Base-by-base conservation (phyloP, 371 early-diverging fungal species). In the Dichotomocladium elegans region DNA sequence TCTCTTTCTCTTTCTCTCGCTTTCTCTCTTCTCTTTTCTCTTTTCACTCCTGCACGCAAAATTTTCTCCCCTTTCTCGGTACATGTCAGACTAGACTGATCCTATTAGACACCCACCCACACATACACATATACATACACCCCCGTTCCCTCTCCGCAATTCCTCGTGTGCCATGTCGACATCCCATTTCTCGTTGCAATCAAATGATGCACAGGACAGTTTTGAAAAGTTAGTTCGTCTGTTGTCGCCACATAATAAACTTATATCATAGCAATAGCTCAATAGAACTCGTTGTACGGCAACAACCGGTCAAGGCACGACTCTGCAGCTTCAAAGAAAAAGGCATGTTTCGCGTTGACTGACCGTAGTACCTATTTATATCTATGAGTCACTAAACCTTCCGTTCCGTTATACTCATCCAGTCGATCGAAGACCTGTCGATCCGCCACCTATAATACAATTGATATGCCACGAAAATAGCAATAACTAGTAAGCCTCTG, bases 301-400 rank as follows among this genome's bases (percentile, higher is more conserved):
- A 82, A 51, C 77, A 79, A 37, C 82, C 82, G 2, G 40, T 53
- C 48, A 77, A 72, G 44, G 82, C 80, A 22, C 57, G 80, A 30
- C 69, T 78, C 28, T 79, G 82, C 57, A 79, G 79, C 56, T 72
- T 70, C 42, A 76, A 74, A 51, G 82, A 82, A 33, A 72, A 77
- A 73, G 80, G 76, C 68, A 52, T 10, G 25, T 27, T 15, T 34
- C 21, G 37, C 21, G 37, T 37, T n/a, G 15, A 37, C n/a, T n/a
- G n/a, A n/a, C n/a, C n/a, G n/a, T n/a, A n/a, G n/a, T 46, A 41
- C 54, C 30, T 49, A 4, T 29, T 30, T 41, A 15, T 30, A 8
- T 29, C 7, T 34, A 35, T 29, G 5, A 44, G 9, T 22, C 27
- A 22, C 22, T n/a, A n/a, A n/a, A n/a, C n/a, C n/a, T n/a, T n/a